Percentiles rank a stretch among this genome's conserved stretches.
Conservation (phyloP, 495 filamentous ascomycete genomes). For the Neurospora discreta region DNA sequence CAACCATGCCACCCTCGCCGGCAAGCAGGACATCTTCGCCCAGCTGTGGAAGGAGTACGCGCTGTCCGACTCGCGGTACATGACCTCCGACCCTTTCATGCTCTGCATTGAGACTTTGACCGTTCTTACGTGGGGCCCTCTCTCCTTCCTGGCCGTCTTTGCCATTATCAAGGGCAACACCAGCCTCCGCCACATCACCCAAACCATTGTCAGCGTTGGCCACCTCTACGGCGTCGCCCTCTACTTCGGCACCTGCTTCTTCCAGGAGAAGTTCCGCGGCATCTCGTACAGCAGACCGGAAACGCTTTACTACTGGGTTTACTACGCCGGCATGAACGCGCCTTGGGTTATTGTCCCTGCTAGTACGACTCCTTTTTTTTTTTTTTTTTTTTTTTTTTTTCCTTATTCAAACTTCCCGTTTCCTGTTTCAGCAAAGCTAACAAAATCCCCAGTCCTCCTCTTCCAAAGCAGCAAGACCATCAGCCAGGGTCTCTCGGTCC, state of each 20-base stretch:
- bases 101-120: slow-evolving; percentile 79
- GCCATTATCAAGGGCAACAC: slow-evolving; percentile 47
- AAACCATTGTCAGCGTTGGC: slow-evolving; percentile 60
- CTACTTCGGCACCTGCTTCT: slow-evolving; percentile 74
- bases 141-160: slow-evolving; percentile 58
- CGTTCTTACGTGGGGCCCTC: slow-evolving; percentile 60
- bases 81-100: slow-evolving; percentile 69
- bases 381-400: neutral
- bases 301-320: slow-evolving; percentile 74
- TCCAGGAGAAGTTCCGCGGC: slow-evolving; percentile 48
- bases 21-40: slow-evolving; percentile 45
- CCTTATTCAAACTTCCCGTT: neutral
- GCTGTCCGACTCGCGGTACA: slow-evolving; percentile 70
- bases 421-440: neutral
- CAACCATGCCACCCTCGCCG: slow-evolving; percentile 41
- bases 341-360: slow-evolving; percentile 74
- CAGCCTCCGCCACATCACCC: slow-evolving; percentile 58
- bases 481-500: neutral
- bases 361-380: slow-evolving; percentile 13
- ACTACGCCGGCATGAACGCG: slow-evolving; percentile 76
- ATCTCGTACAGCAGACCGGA: slow-evolving; percentile 64
- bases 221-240: slow-evolving; percentile 81
- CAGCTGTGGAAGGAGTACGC: slow-evolving; percentile 89
- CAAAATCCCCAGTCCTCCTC: neutral
- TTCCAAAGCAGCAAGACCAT: neutral